These are phyloP conservation scores for Metschnikowia drakensbergensis DNA, from an alignment of 805 yeast species.

Conservation along the genomic window DNA sequence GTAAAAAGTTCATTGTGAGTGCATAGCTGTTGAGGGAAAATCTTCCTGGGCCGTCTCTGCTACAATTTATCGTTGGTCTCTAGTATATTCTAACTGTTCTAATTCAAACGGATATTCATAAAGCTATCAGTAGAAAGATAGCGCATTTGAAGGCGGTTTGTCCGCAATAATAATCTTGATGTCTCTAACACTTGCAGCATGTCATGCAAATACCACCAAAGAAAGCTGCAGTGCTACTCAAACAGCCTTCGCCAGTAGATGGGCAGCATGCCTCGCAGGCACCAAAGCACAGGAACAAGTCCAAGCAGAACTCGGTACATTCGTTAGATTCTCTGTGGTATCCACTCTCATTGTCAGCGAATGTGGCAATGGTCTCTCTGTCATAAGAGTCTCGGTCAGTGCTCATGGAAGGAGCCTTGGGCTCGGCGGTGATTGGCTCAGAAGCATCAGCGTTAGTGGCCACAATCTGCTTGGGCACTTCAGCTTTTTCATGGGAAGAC, in stretches of 20 bases:
- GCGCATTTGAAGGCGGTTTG: neutral
- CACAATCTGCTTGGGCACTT: constrained; percentile 9
- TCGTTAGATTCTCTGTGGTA: constrained; percentile 37
- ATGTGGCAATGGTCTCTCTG: constrained; percentile 9
- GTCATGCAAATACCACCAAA: constrained; percentile 34
- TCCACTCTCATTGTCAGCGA: constrained; percentile 26
- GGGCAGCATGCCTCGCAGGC: constrained; percentile 40
- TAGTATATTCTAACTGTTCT: neutral
- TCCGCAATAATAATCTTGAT: neutral
- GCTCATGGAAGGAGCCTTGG: constrained; percentile 15
- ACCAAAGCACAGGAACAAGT: constrained; percentile 37
- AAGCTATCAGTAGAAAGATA: neutral
- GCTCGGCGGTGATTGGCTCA: constrained; percentile 14
- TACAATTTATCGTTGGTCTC: neutral
- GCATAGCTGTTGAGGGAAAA: no score
- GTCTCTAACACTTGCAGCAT: constrained; percentile 28
- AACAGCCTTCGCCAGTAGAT: constrained; percentile 38
- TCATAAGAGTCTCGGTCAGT: constrained; percentile 7
- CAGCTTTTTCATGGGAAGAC: constrained; percentile 5
- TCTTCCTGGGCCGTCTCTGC: no score
- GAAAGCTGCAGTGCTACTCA: constrained; percentile 34
- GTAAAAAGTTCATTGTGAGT: no score
- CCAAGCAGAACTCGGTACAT: constrained; percentile 41
- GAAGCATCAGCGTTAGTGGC: constrained; percentile 6
- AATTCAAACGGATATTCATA: neutral